Percentiles rank a stretch among this genome's conserved stretches.
These are phyloP conservation scores for Forsythia suspensa DNA, from an alignment of 257 asterid species.

Conservation along the genomic window DNA sequence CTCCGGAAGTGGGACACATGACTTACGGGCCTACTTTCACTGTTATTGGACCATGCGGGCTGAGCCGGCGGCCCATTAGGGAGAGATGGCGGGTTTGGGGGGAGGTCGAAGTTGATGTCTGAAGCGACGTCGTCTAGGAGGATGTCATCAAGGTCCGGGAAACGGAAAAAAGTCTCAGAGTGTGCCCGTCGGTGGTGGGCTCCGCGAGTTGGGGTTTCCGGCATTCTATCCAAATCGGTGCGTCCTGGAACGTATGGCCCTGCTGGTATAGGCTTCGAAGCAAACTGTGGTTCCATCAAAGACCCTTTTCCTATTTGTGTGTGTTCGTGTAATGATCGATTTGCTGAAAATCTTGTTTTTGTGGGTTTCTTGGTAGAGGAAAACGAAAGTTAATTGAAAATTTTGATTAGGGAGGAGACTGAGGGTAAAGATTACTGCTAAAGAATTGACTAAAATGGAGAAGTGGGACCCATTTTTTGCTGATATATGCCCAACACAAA, in stretches of 20 bases:
- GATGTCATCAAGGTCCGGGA: conserved; percentile 70
- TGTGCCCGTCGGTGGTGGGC: conserved; percentile 84
- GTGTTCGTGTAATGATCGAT: not conserved
- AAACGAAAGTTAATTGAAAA: not conserved
- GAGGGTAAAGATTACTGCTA: not conserved
- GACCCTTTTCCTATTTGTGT: not conserved
- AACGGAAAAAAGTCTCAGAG: conserved; percentile 85
- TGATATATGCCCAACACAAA: conserved; percentile 18
- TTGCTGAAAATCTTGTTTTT: not conserved
- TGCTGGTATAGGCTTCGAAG: conserved; percentile 47
- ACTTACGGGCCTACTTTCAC: conserved; percentile 25
- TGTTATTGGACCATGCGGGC: conserved; percentile 30
- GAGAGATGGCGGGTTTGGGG: conserved; percentile 36
- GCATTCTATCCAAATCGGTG: conserved; percentile 71
- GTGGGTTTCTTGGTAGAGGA: not conserved
- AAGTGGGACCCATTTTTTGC: conserved; percentile 24
- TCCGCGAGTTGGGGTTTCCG: conserved; percentile 67
- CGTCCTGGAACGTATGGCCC: conserved; percentile 37
- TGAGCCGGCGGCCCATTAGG: conserved; percentile 33
- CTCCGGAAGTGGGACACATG: conserved; percentile 60
- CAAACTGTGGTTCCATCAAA: conserved; percentile 62
- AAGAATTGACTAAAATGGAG: conserved; percentile 24
- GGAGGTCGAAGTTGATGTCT: conserved; percentile 48
- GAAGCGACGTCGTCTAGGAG: conserved; percentile 62
- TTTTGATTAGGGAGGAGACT: not conserved